These are phyloP conservation scores for Penicillium egyptiacum DNA, from an alignment of 495 filamentous ascomycete genomes.

Conservation along the genomic window DNA sequence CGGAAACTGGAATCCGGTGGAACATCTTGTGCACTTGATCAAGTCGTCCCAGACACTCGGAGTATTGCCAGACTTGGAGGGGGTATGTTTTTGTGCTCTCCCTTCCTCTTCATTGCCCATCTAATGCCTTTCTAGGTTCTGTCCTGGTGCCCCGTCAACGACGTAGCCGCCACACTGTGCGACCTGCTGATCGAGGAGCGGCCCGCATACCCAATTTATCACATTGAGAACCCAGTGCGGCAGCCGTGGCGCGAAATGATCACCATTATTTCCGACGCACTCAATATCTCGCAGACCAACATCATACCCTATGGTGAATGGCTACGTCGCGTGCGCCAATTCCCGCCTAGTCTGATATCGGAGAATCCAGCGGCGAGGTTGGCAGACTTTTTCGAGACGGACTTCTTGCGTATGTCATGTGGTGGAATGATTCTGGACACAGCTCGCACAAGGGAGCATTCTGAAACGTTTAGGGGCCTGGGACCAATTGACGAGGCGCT, in stretches of 20 bases:
- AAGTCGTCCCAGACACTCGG: conserved; percentile 52
- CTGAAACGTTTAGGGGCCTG: conserved; percentile 23
- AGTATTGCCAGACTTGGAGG: conserved; percentile 43
- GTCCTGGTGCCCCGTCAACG: conserved; percentile 53
- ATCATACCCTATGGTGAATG: conserved; percentile 50
- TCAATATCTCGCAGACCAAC: conserved; percentile 35
- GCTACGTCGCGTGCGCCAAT: conserved; percentile 41
- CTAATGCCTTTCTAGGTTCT: conserved; percentile 12
- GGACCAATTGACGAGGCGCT: background rate
- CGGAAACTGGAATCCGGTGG: conserved; percentile 55
- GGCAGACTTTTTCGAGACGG: conserved; percentile 50
- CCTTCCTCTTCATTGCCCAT: background rate
- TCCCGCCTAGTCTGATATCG: conserved; percentile 21
- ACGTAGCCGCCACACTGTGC: conserved; percentile 38
- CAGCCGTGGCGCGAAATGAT: conserved; percentile 51
- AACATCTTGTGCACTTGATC: conserved; percentile 51
- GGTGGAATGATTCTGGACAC: conserved; percentile 50
- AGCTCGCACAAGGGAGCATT: conserved; percentile 42
- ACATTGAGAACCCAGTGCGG: conserved; percentile 55
- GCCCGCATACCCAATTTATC: conserved; percentile 45
- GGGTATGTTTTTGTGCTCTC: conserved; percentile 11
- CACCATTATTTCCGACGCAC: conserved; percentile 38
- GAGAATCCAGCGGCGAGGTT: conserved; percentile 51
- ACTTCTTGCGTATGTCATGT: conserved; percentile 56
- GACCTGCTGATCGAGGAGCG: conserved; percentile 37